phyloP scores from a whole-genome alignment of 768 basidiomycete genomes.

The Thelephora aurantiotincta region DNA sequence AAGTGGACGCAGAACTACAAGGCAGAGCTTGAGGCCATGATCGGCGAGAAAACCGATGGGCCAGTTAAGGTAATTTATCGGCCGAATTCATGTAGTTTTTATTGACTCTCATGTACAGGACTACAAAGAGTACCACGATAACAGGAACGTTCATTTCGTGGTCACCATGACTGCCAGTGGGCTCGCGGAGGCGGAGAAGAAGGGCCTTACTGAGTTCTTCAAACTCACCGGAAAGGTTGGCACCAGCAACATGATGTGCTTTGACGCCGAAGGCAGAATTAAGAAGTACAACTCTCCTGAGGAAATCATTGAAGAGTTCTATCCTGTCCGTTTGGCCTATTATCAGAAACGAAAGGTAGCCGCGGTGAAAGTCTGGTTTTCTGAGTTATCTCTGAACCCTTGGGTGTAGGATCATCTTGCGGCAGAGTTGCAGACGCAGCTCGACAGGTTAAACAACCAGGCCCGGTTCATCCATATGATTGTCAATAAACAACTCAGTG shows the following conservation, averaged over 20 bases:
- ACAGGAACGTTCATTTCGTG: conserved; percentile 79
- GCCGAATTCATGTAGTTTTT: background rate
- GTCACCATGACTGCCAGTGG: conserved; percentile 69
- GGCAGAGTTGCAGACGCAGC: conserved; percentile 61
- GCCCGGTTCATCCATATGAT: conserved; percentile 97
- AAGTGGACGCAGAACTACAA: conserved; percentile 93
- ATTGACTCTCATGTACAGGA: conserved; percentile 39
- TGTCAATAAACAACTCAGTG: conserved; percentile 63
- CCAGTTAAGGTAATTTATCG: conserved; percentile 55
- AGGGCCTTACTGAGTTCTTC: conserved; percentile 86
- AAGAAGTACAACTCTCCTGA: conserved; percentile 84
- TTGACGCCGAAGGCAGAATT: conserved; percentile 93
- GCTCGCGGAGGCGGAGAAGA: conserved; percentile 76
- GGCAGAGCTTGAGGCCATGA: conserved; percentile 80
- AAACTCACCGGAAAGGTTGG: conserved; percentile 74
- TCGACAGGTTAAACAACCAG: conserved; percentile 85
- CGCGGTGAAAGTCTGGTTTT: background rate
- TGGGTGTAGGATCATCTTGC: conserved; percentile 66
- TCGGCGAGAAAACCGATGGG: conserved; percentile 73
- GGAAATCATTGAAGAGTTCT: conserved; percentile 89
- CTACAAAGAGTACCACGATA: conserved; percentile 95
- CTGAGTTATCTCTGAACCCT: background rate
- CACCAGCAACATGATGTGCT: conserved; percentile 97
- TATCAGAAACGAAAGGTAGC: conserved; percentile 93
- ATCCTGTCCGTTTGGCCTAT: conserved; percentile 71